Base-by-base conservation (phyloP, 345 rosid genomes). In the Kernera saxatilis region DNA sequence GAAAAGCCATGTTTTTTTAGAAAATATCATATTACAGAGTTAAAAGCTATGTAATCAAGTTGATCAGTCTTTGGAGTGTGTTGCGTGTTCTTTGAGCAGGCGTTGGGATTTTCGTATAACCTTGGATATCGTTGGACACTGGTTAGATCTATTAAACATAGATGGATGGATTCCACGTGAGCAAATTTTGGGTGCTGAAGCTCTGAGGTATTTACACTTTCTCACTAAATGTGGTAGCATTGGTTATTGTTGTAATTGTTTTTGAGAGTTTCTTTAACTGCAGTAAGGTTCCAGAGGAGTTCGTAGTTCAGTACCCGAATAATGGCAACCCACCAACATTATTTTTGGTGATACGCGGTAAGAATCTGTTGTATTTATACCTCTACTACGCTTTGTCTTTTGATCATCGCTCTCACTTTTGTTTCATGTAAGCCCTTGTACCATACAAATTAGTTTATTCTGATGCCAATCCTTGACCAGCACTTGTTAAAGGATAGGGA, bases 131-230 rank as follows among this genome's bases (percentile, higher is more conserved):
- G 36, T 91, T 82, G 96, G 99, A 61, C 97, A 89, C 79, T 94
- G 99, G 99, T 87, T 94, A 81, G 97, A 94, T 80, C 77, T 94
- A 74, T 85, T 94, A 84, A 94, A 94, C 64, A 79, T 85, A 32
- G 97, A 94, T 76, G 99, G 99, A 63, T 91, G 99, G 99, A 89
- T 94, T 82, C 99, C 99, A 23, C 91, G 95, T 25, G 99, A 94
- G 76, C 99, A 89, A 81, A 94, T 94, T 73, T 73, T 94, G 67
- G 99, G 99, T 69, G 83, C 97, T 83, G 99, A 94, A 88, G 95
- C 99, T 59, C 83, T 82, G 70, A 94, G 99, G 97, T 94, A 73
- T 44, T 25, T 57, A 21, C 54, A 37, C 25, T 35, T 54, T 19
- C 67, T 77, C 51, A 60, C 70, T 29, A 27, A 55, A 15, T 18